These are phyloP conservation scores for Mycena albidolilacea DNA, from an alignment of 768 basidiomycete genomes.

Conservation along the genomic window DNA sequence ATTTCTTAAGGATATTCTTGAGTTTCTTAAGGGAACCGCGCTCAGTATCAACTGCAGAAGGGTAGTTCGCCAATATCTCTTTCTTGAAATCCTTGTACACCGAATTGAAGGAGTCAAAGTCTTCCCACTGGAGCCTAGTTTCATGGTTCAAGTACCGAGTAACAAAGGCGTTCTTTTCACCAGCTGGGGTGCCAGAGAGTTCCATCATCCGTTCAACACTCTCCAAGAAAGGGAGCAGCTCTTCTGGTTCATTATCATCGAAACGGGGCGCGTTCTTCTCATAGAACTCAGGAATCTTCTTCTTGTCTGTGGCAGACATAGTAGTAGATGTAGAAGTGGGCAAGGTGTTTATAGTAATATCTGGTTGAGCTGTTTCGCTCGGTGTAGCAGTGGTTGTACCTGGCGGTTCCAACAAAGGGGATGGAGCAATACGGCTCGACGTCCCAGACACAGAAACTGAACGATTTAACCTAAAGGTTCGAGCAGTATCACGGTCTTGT, in stretches of 20 bases:
- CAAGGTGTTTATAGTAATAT: not conserved
- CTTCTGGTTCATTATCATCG: constrained; percentile 10
- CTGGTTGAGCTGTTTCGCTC: not conserved
- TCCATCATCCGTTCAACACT: constrained; percentile 20
- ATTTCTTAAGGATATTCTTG: not conserved
- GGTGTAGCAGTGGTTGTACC: not conserved
- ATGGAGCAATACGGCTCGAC: too few relatives aligned
- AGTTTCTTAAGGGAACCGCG: not conserved
- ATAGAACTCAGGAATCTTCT: constrained; percentile 19
- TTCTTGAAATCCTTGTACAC: constrained; percentile 15
- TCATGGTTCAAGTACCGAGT: not conserved
- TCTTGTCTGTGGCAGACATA: not conserved
- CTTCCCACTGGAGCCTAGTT: not conserved
- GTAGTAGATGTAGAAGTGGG: too few relatives aligned
- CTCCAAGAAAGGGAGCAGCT: constrained; percentile 15
- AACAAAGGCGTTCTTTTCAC: constrained; percentile 9
- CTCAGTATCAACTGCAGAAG: not conserved
- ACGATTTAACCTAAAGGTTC: too few relatives aligned
- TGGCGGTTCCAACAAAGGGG: not conserved
- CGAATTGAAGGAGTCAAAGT: not conserved
- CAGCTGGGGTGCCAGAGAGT: not conserved
- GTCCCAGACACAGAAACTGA: too few relatives aligned
- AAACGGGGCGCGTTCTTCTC: constrained; percentile 15
- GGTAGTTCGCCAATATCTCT: constrained; percentile 20
- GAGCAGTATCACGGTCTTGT: too few relatives aligned